Percentiles rank a stretch among this genome's conserved stretches.
phyloP scores from a whole-genome alignment of 192 early-diverging fungal species.

The Podila minutissima region DNA sequence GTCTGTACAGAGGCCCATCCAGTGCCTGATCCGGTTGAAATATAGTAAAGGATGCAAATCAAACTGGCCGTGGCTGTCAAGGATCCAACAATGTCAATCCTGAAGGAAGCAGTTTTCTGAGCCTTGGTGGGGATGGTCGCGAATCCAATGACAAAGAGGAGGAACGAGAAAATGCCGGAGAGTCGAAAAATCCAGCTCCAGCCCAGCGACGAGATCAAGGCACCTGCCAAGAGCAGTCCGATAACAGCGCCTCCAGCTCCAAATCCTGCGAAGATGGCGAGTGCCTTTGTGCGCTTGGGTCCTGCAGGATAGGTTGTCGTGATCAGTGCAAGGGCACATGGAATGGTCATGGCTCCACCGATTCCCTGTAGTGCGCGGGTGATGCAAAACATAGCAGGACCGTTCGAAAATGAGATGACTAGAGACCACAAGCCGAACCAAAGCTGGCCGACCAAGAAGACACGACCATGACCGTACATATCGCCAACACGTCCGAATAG shows the following conservation, averaged over 20 bases:
- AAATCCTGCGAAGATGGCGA: conserved; percentile 49
- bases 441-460: conserved; percentile 42
- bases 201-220: conserved; percentile 23
- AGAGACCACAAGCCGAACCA: conserved; percentile 50
- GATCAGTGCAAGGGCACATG: conserved; percentile 43
- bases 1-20: conserved; percentile 47
- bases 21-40: conserved; percentile 31
- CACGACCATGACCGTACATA: conserved; percentile 47
- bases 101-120: conserved; percentile 5
- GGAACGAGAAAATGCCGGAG: conserved; percentile 47
- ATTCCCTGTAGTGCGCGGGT: conserved; percentile 51
- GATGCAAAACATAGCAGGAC: conserved; percentile 45
- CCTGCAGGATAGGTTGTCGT: conserved; percentile 39
- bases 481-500: conserved; percentile 50
- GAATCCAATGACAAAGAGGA: conserved; percentile 28
- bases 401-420: conserved; percentile 35
- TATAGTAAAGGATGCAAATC: conserved; percentile 51
- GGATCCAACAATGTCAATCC: conserved; percentile 41
- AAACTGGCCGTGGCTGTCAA: conserved; percentile 36
- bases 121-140: conserved; percentile 18
- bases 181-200: conserved; percentile 55
- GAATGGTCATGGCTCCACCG: conserved; percentile 47
- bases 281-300: conserved; percentile 34
- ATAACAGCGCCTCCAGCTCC: conserved; percentile 41
- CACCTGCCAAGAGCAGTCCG: conserved; percentile 47